These are phyloP conservation scores for Fusarium buharicum DNA, from an alignment of 2,329 filamentous ascomycete genomes.

Conservation along the genomic window DNA sequence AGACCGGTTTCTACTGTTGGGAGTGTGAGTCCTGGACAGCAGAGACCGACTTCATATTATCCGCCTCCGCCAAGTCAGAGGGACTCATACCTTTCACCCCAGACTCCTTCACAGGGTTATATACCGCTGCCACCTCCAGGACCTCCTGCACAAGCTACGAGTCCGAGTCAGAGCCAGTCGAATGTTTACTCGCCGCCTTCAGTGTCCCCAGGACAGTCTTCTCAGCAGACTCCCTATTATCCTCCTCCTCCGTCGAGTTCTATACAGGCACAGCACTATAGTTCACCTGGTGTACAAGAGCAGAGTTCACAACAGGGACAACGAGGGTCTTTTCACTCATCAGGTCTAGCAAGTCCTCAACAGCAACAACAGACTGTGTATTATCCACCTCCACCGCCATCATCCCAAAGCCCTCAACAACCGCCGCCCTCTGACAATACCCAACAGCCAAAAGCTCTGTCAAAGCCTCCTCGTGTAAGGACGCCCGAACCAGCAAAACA, in stretches of 20 bases:
- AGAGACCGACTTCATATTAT: slow-evolving; percentile 8
- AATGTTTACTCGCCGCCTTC: neutral
- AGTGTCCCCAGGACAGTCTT: neutral
- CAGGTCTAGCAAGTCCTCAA: neutral
- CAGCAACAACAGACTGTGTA: neutral
- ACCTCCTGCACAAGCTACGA: slow-evolving; percentile 12
- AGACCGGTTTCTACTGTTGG: slow-evolving; percentile 9
- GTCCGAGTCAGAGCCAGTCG: neutral
- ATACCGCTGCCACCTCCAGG: slow-evolving; percentile 15
- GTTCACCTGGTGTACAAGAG: neutral
- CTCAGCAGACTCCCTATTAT: slow-evolving; percentile 2
- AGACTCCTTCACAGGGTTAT: slow-evolving; percentile 6
- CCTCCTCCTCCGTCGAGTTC: neutral
- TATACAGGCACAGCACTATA: neutral
- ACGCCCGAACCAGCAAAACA: slow-evolving; percentile 29
- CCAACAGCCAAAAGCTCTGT: neutral
- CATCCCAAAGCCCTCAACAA: no score
- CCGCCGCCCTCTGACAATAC: neutral
- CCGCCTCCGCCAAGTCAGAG: neutral
- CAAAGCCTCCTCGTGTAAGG: slow-evolving; percentile 17
- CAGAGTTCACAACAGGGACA: neutral
- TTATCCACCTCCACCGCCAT: no score
- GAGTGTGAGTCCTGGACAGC: neutral
- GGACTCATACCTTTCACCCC: neutral
- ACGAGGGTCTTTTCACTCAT: neutral